phyloP scores from a whole-genome alignment of 495 filamentous ascomycete species.

The Bryoglossum gracile region DNA sequence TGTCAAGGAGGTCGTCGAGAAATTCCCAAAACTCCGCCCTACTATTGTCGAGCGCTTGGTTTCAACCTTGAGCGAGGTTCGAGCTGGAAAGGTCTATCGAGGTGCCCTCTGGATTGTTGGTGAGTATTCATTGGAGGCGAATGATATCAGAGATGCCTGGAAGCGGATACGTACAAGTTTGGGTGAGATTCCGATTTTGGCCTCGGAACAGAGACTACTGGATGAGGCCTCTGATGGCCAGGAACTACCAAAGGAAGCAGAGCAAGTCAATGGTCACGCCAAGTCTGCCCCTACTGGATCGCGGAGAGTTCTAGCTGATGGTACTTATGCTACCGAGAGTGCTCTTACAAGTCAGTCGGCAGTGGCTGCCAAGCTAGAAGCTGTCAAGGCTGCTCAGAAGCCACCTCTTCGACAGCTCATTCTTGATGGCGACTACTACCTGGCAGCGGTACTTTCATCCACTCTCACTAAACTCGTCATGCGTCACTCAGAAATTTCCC shows the following conservation, averaged over 20 bases:
- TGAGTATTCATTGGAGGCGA: conserved; percentile 90
- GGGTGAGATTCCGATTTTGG: conserved; percentile 95
- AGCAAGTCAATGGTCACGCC: conserved; percentile 71
- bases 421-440: conserved; percentile 93
- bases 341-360: conserved; percentile 90
- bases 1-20: conserved; percentile 98
- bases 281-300: conserved; percentile 69
- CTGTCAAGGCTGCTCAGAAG: conserved; percentile 94
- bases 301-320: conserved; percentile 87
- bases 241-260: conserved; percentile 52
- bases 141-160: conserved; percentile 94
- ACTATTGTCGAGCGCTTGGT: conserved; percentile 86
- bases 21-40: conserved; percentile 82
- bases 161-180: conserved; percentile 89
- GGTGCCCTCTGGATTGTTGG: conserved; percentile 97
- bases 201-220: conserved; percentile 87
- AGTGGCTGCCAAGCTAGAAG: conserved; percentile 84
- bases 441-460: conserved; percentile 88
- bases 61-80: conserved; percentile 84
- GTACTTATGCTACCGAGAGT: conserved; percentile 94
- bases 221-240: conserved; percentile 66
- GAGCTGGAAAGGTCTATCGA: conserved; percentile 94
- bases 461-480: conserved; percentile 97
- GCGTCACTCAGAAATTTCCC: conserved; percentile 91
- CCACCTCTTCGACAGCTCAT: conserved; percentile 93